Evolutionary conservation across 176 grass and related monocot species (phyloP).

Genomic region (Carex parvula): DNA sequence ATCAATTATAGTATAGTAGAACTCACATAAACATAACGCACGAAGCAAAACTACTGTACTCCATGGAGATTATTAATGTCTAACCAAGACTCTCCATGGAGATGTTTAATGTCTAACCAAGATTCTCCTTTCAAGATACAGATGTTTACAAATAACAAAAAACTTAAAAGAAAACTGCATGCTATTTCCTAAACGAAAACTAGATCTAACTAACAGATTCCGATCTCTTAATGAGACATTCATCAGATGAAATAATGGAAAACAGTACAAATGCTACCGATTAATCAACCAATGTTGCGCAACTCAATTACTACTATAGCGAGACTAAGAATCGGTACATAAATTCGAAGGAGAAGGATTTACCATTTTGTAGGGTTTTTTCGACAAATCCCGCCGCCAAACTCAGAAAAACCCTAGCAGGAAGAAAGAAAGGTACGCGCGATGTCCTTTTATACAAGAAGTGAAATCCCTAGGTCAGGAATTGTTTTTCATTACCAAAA

Average conservation of each 20-base stretch:
- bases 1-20: not conserved
- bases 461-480: not conserved
- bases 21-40: not conserved
- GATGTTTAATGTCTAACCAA: not conserved
- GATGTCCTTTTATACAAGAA: not conserved
- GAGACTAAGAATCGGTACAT: not conserved
- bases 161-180: not conserved
- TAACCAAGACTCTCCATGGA: not conserved
- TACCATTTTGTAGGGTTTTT: conserved; percentile 22
- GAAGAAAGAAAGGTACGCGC: not conserved
- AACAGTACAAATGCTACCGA: not conserved
- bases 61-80: not conserved
- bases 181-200: not conserved
- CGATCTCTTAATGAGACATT: not conserved
- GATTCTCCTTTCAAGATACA: not conserved
- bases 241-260: not conserved
- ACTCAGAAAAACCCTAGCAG: conserved; percentile 26
- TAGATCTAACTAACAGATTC: not conserved
- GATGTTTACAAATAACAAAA: not conserved
- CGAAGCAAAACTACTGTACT: not conserved
- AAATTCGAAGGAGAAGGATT: not conserved
- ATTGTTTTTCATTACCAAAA: not conserved
- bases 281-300: not conserved
- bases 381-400: not conserved
- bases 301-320: not conserved